These are phyloP conservation scores for Exophiala aquamarina DNA, from an alignment of 2,329 filamentous ascomycete genomes.

Conservation along the genomic window DNA sequence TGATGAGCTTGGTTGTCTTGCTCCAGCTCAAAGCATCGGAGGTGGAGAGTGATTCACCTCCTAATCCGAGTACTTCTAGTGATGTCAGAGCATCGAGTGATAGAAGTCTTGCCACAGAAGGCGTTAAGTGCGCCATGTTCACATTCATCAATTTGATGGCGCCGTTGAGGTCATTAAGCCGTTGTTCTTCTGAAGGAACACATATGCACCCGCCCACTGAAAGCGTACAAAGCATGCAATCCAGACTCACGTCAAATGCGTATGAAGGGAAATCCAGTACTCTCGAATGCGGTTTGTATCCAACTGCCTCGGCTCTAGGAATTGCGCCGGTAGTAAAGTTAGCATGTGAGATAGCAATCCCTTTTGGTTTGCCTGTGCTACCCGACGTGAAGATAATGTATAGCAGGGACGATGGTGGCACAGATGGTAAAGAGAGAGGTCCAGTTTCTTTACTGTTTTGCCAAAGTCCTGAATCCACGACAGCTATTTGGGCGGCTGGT, in stretches of 20 bases:
- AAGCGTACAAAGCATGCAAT: constrained; percentile 57
- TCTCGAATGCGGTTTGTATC: constrained; percentile 50
- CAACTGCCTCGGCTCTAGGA: constrained; percentile 51
- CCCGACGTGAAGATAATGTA: constrained; percentile 64
- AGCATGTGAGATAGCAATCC: constrained; percentile 62
- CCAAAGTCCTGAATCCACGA: not conserved
- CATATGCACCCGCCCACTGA: constrained; percentile 61
- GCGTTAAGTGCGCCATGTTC: constrained; percentile 58
- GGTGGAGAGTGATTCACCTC: constrained; percentile 46
- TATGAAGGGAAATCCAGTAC: constrained; percentile 61
- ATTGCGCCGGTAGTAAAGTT: constrained; percentile 57
- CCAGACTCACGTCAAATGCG: constrained; percentile 55
- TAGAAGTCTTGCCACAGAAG: constrained; percentile 53
- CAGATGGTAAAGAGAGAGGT: not conserved
- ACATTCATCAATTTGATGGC: constrained; percentile 52
- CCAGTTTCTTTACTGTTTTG: not conserved
- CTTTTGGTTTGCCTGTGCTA: constrained; percentile 58
- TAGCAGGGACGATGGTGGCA: not conserved
- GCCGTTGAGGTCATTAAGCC: constrained; percentile 50
- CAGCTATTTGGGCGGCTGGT: not conserved
- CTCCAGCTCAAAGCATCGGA: constrained; percentile 46
- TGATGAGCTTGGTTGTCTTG: constrained; percentile 44
- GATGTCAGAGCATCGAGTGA: constrained; percentile 43
- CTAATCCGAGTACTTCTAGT: constrained; percentile 43
- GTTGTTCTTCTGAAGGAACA: constrained; percentile 53